Conservation (phyloP, 2,329 filamentous ascomycete genomes). For the Cercospora nicotianae region DNA sequence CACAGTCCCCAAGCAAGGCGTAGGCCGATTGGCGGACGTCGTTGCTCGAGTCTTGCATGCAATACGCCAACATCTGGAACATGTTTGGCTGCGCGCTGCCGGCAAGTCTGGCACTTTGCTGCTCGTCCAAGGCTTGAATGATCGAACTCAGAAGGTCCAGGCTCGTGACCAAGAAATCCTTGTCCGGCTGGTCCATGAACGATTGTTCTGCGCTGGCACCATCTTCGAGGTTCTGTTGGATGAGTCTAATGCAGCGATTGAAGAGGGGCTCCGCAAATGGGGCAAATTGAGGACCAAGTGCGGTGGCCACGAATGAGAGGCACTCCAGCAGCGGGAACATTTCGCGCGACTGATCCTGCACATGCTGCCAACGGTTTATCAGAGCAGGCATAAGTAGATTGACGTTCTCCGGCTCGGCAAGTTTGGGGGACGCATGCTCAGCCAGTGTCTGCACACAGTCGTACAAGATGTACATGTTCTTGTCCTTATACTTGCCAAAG, state of each 20-base stretch:
- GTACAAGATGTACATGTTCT: slow-evolving; percentile 98
- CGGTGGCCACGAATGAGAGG: slow-evolving; percentile 87
- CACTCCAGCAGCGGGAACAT: slow-evolving; percentile 96
- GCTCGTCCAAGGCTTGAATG: slow-evolving; percentile 78
- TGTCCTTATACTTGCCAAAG: slow-evolving; percentile 94
- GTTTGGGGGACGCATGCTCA: slow-evolving; percentile 78
- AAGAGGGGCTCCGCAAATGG: slow-evolving; percentile 87
- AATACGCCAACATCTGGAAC: slow-evolving; percentile 86
- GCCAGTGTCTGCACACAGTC: slow-evolving; percentile 97
- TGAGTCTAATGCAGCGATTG: slow-evolving; percentile 81
- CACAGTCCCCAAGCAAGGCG: slow-evolving; percentile 88
- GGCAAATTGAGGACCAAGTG: slow-evolving; percentile 77
- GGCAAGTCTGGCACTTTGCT: slow-evolving; percentile 75
- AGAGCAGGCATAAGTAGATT: slow-evolving; percentile 89
- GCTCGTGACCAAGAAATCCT: slow-evolving; percentile 95
- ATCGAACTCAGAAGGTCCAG: slow-evolving; percentile 90
- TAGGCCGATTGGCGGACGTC: slow-evolving; percentile 96
- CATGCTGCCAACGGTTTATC: slow-evolving; percentile 81
- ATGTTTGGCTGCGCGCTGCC: slow-evolving; percentile 74
- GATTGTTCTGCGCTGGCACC: slow-evolving; percentile 69
- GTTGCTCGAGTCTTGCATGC: slow-evolving; percentile 86
- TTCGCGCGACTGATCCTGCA: slow-evolving; percentile 85
- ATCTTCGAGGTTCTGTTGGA: slow-evolving; percentile 86
- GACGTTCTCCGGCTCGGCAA: slow-evolving; percentile 79
- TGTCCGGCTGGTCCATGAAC: slow-evolving; percentile 76